Evolutionary conservation across 2,329 filamentous ascomycete species (phyloP).

Genomic region (Thielaviopsis euricoi): DNA sequence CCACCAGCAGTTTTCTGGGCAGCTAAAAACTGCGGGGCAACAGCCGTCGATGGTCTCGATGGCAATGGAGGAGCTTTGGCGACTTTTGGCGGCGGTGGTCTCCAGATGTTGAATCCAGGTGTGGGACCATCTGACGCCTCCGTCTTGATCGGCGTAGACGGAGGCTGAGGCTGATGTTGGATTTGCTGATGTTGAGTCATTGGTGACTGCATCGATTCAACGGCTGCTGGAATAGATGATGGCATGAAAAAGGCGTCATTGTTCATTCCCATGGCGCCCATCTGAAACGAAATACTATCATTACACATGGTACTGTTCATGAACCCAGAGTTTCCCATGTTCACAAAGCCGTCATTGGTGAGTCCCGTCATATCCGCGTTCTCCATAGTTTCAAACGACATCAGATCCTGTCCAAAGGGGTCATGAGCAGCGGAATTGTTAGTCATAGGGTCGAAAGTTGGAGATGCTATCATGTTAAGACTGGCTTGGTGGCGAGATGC

Average conservation of each 20-base stretch:
- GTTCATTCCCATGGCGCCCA: background rate
- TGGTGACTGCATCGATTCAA: background rate
- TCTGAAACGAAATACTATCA: constrained; percentile 1
- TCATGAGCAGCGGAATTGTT: background rate
- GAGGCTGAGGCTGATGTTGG: constrained; percentile 5
- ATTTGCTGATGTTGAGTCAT: constrained; percentile 6
- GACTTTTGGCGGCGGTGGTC: constrained; percentile 24
- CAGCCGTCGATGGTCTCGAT: constrained; percentile 12
- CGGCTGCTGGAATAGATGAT: constrained; percentile 12
- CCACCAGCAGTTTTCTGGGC: constrained; percentile 9
- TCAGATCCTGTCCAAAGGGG: constrained; percentile 1
- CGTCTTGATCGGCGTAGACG: background rate
- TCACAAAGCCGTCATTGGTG: background rate
- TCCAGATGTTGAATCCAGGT: constrained; percentile 18
- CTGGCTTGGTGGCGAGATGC: background rate
- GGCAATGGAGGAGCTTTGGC: constrained; percentile 21
- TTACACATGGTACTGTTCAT: background rate
- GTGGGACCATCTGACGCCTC: background rate
- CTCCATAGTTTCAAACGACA: background rate
- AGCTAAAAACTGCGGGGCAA: constrained; percentile 12
- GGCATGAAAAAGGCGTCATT: constrained; percentile 4
- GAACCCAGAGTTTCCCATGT: background rate
- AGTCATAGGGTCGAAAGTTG: background rate
- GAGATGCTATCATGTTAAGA: background rate
- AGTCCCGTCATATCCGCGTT: background rate